Base-by-base conservation (phyloP, 176 grass and related monocot species). In the Avena insularis region DNA sequence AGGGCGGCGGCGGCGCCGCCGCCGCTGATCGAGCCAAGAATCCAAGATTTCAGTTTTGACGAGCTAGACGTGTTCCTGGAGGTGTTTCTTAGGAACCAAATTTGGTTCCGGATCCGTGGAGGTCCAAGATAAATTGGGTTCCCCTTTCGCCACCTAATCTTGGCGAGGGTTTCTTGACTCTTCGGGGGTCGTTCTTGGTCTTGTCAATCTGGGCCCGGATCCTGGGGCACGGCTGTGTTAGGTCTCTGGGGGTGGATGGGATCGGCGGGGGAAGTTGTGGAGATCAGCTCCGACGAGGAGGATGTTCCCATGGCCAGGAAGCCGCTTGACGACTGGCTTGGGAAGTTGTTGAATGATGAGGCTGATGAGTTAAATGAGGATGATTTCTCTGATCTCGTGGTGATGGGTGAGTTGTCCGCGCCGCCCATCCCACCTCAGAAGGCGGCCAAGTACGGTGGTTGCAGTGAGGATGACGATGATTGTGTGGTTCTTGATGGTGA, bases 241-340 rank as follows among this genome's bases (percentile, higher is more conserved):
- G 8, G 27, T 2, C 57, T 91, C 71, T 36, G 12, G 51, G 6
- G 20, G 61, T 66, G 66, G 69, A 96, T 93, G 97, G 87, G 76
- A 17, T 76, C 80, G 17, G 84, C 25, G 47, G 53, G 54, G 27
- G 85, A 59, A 82, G 29, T 93, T 53, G 92, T 99, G 69, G 97
- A 99, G 2, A 92, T 99, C 71, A 97, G 97, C 89, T 99, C 97
- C n/a, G 97, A 96, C 17, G 97, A 99, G 54, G 97, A 99, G 19
- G 90, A 94, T 29, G 9, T 50, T 47, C 38, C 56, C 21, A 12
- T 77, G 50, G 27, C 12, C 7, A 63, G 15, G 31, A 84, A 81
- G 27, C 1, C n/a, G 55, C 21, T 68, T 21, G 43, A 65, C 12
- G 88, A 87, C 9, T 94, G 86, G 95, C 8, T 79, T 33, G 71